Evolutionary conservation across 2,329 filamentous ascomycete genomes (phyloP), one percentile per base, ranked within the genome.

Genomic region (Emergomyces africanus): DNA sequence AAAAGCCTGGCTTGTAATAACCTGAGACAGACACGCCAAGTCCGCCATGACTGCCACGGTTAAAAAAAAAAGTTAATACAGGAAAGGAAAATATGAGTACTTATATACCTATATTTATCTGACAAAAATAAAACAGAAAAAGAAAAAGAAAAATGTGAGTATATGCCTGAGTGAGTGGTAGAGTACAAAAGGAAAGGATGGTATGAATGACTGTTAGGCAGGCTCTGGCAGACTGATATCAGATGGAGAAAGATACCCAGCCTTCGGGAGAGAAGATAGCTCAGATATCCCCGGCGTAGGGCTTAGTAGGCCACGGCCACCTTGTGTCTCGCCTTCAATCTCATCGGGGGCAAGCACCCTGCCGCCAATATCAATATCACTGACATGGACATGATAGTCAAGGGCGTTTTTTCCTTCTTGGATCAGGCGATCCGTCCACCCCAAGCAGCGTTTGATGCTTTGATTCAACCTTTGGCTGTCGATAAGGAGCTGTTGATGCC

Each of bases 381-480:
- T 88, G 9, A 88, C 82, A 35, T 82, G 81, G 30, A 96, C 89
- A 60, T 83, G 80, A 69, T 96, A 96, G 54, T 87, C 86, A 1
- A 99, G 80, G 0, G 94, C 94, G 69, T 89, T 92, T 68, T 85
- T 88, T 5, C 88, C 94, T 66, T 96, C 90, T 54, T 83, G 86
- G 70, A 99, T 96, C 50, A 99, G 80, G 63, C 88, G 86, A 69
- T 99, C 92, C 0, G 91, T 95, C 82, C 89, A 92, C 64, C 85
- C 85, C 39, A 96, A 79, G 71, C 94, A 99, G 54, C 89, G 82
- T 71, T 90, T 95, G 51, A 99, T 81, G 70, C 89, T 95, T 71
- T 95, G 89, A 69, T 96, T 97, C 79, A 97, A 90, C 75, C 90
- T 95, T 68, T 96, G 90, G 65, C 88, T 94, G 70, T 96, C 91